Percentiles rank a stretch among this genome's conserved stretches.
phyloP scores from a whole-genome alignment of 305 asterid genomes.

The Andrographis paniculata region DNA sequence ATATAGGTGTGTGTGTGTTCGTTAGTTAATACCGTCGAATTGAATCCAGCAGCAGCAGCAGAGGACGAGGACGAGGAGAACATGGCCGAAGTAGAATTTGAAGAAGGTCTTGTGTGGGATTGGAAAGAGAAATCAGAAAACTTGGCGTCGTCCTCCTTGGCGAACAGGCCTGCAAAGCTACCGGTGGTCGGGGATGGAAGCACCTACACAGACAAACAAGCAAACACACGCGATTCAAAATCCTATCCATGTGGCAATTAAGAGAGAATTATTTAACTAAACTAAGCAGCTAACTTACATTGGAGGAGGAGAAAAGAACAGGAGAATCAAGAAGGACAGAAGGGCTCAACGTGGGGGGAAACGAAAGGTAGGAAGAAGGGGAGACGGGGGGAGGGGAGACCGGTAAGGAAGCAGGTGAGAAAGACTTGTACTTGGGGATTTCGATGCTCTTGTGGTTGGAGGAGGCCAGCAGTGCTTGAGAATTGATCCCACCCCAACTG shows the following conservation, averaged over 20 bases:
- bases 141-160: conserved; percentile 33
- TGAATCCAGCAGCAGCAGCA: conserved; percentile 23
- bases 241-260: neutral
- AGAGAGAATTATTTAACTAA: no score
- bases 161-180: conserved; percentile 27
- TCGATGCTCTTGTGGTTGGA: conserved; percentile 14
- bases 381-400: conserved; percentile 56
- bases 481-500: conserved; percentile 27
- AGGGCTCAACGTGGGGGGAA: conserved; percentile 57
- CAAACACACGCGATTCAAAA: no score
- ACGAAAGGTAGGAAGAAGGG: conserved; percentile 55
- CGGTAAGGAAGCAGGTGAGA: conserved; percentile 48
- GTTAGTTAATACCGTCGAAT: conserved; percentile 39
- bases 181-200: conserved; percentile 66
- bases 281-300: no score
- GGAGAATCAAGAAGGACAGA: conserved; percentile 67
- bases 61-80: conserved; percentile 26
- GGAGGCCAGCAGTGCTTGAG: no score
- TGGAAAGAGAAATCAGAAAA: conserved; percentile 55
- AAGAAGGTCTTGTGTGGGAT: no score
- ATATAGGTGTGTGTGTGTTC: no score
- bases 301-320: conserved; percentile 40
- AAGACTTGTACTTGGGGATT: conserved; percentile 53
- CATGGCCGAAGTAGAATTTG: conserved; percentile 25
- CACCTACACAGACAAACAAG: conserved; percentile 34